Evolutionary conservation across 2,329 filamentous ascomycete genomes (phyloP).

Genomic region (Alternaria ethzedia): DNA sequence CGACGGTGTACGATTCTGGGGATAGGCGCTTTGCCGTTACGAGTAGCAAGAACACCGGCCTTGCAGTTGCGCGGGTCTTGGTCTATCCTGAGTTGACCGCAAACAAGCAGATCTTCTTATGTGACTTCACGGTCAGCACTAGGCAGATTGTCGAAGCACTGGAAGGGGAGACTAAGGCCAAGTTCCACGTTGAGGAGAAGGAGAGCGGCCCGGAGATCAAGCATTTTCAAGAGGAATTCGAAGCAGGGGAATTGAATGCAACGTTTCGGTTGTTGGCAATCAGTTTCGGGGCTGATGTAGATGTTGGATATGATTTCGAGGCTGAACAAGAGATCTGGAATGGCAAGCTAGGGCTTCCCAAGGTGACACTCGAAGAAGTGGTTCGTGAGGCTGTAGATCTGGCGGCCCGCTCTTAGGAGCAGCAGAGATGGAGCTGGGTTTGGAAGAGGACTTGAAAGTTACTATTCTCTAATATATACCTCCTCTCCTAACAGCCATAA

Average conservation of each 20-base stretch:
- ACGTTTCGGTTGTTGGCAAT: conserved; percentile 24
- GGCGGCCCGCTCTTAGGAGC: neutral
- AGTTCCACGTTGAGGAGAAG: conserved; percentile 17
- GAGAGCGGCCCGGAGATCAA: conserved; percentile 11
- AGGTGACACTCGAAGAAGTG: conserved; percentile 26
- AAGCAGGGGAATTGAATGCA: conserved; percentile 24
- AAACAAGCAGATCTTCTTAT: conserved; percentile 32
- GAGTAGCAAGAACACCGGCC: conserved; percentile 23
- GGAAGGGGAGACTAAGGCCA: conserved; percentile 20
- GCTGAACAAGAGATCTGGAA: conserved; percentile 33
- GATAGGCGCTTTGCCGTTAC: conserved; percentile 22
- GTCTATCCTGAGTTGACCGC: conserved; percentile 7
- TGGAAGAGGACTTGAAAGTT: neutral
- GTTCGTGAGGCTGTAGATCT: neutral
- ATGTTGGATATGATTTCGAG: conserved; percentile 31
- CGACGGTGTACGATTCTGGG: conserved; percentile 30
- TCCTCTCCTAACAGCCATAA: no score
- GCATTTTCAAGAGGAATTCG: conserved; percentile 14
- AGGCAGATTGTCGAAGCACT: conserved; percentile 21
- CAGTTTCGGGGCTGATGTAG: conserved; percentile 28
- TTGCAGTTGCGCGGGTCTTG: conserved; percentile 24
- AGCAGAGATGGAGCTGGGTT: fast-evolving
- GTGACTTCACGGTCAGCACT: conserved; percentile 23
- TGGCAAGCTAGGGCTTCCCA: conserved; percentile 24
- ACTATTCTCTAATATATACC: no score